phyloP scores from a whole-genome alignment of 225 moss, liverwort and hornwort genomes.

The Anthoceros angustus region DNA sequence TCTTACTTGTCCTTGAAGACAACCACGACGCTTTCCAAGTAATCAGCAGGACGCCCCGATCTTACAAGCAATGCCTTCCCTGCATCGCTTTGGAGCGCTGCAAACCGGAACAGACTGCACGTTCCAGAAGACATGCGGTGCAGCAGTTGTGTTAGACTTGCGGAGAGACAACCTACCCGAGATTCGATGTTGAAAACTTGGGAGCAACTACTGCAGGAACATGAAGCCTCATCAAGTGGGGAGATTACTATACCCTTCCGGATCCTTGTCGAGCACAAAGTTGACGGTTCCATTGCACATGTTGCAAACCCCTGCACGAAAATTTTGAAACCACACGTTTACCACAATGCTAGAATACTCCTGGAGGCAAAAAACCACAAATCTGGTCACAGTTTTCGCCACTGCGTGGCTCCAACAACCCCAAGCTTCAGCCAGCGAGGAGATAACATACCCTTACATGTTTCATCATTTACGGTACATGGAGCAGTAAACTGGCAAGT shows the following conservation, averaged over 20 bases:
- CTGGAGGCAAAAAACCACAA: no score
- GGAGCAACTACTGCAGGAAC: neutral
- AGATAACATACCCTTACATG: no score
- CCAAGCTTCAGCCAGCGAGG: no score
- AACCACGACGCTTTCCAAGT: constrained; percentile 59
- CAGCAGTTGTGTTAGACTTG: neutral
- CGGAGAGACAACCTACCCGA: neutral
- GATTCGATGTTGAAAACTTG: neutral
- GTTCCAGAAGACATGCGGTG: no score
- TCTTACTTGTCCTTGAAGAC: constrained; percentile 43
- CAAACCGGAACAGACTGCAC: constrained; percentile 54
- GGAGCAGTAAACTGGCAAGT: no score
- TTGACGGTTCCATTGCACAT: constrained; percentile 77
- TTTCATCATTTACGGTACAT: no score
- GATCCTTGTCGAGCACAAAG: constrained; percentile 69
- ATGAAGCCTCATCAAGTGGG: neutral
- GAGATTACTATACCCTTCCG: constrained; percentile 36
- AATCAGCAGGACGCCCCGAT: constrained; percentile 39
- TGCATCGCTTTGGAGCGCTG: constrained; percentile 84
- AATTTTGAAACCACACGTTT: neutral
- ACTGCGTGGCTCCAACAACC: no score
- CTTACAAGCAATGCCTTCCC: constrained; percentile 55
- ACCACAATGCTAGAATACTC: no score
- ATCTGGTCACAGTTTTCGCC: no score
- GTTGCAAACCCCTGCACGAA: constrained; percentile 59